Base-by-base conservation (phyloP, 441 rosid genomes). In the Adansonia madagascariensis region DNA sequence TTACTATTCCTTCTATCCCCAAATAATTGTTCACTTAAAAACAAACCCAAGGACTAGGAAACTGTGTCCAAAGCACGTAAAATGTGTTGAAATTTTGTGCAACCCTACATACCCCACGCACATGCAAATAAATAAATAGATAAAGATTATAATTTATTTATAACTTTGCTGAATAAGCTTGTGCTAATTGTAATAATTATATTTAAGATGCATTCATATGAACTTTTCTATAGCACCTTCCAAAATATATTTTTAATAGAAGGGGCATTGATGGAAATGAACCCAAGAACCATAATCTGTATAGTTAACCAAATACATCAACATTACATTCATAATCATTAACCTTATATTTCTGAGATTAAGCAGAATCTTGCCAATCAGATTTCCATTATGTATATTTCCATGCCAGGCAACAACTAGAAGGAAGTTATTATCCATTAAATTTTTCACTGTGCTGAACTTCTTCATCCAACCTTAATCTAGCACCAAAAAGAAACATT, bases 1-100 rank as follows among this genome's bases (percentile, higher is more conserved):
- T 70, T 50, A 56, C 20, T 69, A 69, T 24, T 50, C 44, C 60
- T 70, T 50, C 69, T 2, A 27, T 69, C 44, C 20, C 44, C 53
- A 70, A 50, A 15, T 8, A 14, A 67, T 27, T 49, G 43, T 65
- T 65, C 50, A 41, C 24, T 41, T 17, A n/a, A 64, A 55, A n/a
- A 41, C 20, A 17, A 18, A 18, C 31, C 55, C 43, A 24, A 24
- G 4, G 0, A 69, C 53, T 14, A 47, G 20, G 44, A 24, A 49
- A 24, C 27, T 49, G 31, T 6, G 3, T 68, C 14, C 52, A 46
- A 62, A 27, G 43, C 20, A 49, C 24, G 24, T 49, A 49, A 18
- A 24, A 68, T 11, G 20, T 1, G 15, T 52, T 46, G 17, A 24
- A 50, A 27, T 12, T 70, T 50, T 35, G 14, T 27, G 24, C 20